Base-by-base conservation (phyloP, 306 rosid genomes). In the Cicer cuneatum region DNA sequence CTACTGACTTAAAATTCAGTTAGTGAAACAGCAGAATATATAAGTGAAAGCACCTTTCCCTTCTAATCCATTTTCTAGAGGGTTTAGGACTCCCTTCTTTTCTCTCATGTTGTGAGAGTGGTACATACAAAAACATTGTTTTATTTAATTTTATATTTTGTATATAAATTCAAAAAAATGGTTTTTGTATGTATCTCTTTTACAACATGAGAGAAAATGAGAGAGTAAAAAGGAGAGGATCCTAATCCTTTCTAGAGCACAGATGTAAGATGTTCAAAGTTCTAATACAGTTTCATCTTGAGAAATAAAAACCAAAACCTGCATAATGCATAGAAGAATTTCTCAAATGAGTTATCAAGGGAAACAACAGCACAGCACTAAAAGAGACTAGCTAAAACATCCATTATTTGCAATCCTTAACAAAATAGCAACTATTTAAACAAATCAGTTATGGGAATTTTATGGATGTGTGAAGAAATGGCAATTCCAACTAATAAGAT, bases 271-370 rank as follows among this genome's bases (percentile, higher is more conserved):
- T 52, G 72, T 39, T 33, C 65, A 43, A 49, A 72, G 73, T 47
- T 3, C 24, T 15, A 0, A 6, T 37, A 48, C 60, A 48, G 15
- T 21, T 56, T 59, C 78, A 58, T 46, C 65, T 69, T 53, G 71
- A 7, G 64, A 60, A 54, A 79, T 8, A 24, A 33, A 41, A 41
- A 29, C 6, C 54, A 61, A 46, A 24, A 58, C 84, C 77, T 76
- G 79, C 79, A 71, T 14, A 64, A 49, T 75, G 41, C 47, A 18
- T 7, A 58, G 67, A 16, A 66, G 1, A 70, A 56, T 7, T 68
- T 78, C n/a, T 75, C 12, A 79, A 51, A 13, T 46, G 56, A 54
- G 41, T 74, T 53, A 16, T 11, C 14, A 64, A 57, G 29, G 48
- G 40, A 61, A 59, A 66, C 38, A 54, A 47, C 35, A 38, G n/a